These are phyloP conservation scores for Erodium maritimum DNA, from an alignment of 345 rosid genomes.

Conservation along the genomic window DNA sequence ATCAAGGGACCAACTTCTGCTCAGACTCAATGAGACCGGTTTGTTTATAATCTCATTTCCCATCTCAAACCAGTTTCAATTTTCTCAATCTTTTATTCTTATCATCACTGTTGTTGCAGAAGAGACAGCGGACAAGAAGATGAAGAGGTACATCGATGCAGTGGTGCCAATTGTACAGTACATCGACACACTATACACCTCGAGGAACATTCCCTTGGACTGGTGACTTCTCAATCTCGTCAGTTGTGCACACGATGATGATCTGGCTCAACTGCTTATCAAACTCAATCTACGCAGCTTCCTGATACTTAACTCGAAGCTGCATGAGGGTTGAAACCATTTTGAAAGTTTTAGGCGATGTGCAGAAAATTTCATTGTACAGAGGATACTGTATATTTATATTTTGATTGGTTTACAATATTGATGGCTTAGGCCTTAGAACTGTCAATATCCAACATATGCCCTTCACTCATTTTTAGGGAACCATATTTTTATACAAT, in stretches of 20 bases:
- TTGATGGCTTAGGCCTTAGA: too few relatives aligned
- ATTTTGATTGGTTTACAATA: too few relatives aligned
- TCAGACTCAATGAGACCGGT: conserved; percentile 15
- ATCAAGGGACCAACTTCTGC: conserved; percentile 11
- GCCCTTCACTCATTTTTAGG: too few relatives aligned
- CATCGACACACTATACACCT: conserved; percentile 58
- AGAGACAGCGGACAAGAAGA: conserved; percentile 61
- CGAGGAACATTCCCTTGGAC: conserved; percentile 64
- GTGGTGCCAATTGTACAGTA: conserved; percentile 48
- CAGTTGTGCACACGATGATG: background rate
- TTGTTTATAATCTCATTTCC: background rate
- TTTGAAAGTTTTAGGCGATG: background rate
- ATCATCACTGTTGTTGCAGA: conserved; percentile 20
- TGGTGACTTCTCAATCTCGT: conserved; percentile 31
- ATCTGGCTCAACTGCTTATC: too few relatives aligned
- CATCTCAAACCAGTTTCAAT: background rate
- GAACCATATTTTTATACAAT: too few relatives aligned
- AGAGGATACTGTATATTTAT: background rate
- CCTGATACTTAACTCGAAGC: background rate
- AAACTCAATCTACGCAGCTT: too few relatives aligned
- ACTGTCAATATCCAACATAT: too few relatives aligned
- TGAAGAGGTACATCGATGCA: conserved; percentile 62
- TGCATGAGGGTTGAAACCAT: background rate
- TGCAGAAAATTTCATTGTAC: background rate
- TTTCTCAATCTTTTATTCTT: background rate